A percentile compares a stretch with the other conserved stretches of the same genome.
Conservation (phyloP, 2,329 filamentous ascomycete species). For the Harringtonia aguacate region DNA sequence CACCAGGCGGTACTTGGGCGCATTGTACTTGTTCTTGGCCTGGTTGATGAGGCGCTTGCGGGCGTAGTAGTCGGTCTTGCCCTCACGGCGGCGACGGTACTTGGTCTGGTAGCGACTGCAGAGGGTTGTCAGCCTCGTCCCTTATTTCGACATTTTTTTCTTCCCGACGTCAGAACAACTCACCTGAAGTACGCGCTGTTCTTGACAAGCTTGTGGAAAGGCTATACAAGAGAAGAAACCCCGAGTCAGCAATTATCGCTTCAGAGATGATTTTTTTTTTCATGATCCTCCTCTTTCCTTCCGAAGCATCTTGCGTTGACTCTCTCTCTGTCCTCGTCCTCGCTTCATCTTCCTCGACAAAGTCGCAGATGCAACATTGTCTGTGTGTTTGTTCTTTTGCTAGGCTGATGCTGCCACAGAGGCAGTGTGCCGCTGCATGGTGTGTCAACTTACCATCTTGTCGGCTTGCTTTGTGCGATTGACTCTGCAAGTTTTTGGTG, state of each 20-base stretch:
- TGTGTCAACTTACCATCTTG: slow-evolving; percentile 57
- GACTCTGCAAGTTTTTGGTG: slow-evolving; percentile 16
- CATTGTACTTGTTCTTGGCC: slow-evolving; percentile 99
- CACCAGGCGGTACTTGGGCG: slow-evolving; percentile 98
- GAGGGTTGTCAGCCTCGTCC: not conserved
- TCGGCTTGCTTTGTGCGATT: slow-evolving; percentile 40
- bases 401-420: slow-evolving; percentile 3
- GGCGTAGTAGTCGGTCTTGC: slow-evolving; percentile 99
- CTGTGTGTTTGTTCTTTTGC: no score
- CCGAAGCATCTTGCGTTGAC: slow-evolving; percentile 99
- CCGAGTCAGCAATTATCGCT: slow-evolving; percentile 99
- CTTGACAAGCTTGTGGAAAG: slow-evolving; percentile 93
- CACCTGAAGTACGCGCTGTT: slow-evolving; percentile 98
- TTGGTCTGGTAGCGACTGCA: slow-evolving; percentile 96
- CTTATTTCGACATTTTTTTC: no score
- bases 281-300: slow-evolving; percentile 36
- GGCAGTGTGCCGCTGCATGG: slow-evolving; percentile 16
- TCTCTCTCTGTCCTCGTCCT: slow-evolving; percentile 28
- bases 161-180: slow-evolving; percentile 28
- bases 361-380: no score
- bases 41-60: slow-evolving; percentile 99
- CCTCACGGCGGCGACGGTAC: slow-evolving; percentile 92
- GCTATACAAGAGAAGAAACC: slow-evolving; percentile 47
- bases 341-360: no score
- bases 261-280: slow-evolving; percentile 60